Base-by-base conservation (phyloP, 1,284 basidiomycete genomes). In the Tylopilus orsonianus region DNA sequence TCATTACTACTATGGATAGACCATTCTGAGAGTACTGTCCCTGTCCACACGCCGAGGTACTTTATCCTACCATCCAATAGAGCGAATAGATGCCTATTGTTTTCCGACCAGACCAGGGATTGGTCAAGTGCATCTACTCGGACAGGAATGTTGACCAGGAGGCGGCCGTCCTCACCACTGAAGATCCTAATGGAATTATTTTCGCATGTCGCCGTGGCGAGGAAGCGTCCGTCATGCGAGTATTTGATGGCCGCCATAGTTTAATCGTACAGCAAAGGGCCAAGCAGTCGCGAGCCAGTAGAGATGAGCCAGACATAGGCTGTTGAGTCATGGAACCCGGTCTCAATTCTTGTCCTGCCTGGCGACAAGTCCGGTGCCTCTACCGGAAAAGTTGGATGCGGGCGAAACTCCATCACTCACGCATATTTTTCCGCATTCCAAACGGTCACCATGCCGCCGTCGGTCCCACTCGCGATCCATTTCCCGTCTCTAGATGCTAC, bases 251-350 rank as follows among this genome's bases (percentile, higher is more conserved):
- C 41, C 6, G 26, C 27, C 7, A 50, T 39, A 10, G 10, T 8
- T 18, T 22, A 12, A 13, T 44, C 22, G 9, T 55, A 44, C 24
- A 29, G 10, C 35, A 50, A 33, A 3, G 54, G 50, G 2, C 32
- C 33, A 1, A 50, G 44, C 1, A 57, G 27, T 19, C 26, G 38
- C 27, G 38, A 10, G 8, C 51, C 51, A 18, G 37, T 32, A 12
- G 20, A 32, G 14, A 57, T 20, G 1, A 35, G 54, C 55, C 51
- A 55, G 23, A 57, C 12, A 13, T 35, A 50, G 8, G 20, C 45
- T 7, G 53, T 57, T 20, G 8, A 2, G 18, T 50, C 51, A 1
- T 26, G 29, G 3, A 41, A 56, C 7, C 55, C 55, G 3, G 41
- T 54, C 6, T 38, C 41, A 4, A 55, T 33, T 7, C 3, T 50